Conservation (phyloP, 106 monocot species). For the Gastrodia elata region DNA sequence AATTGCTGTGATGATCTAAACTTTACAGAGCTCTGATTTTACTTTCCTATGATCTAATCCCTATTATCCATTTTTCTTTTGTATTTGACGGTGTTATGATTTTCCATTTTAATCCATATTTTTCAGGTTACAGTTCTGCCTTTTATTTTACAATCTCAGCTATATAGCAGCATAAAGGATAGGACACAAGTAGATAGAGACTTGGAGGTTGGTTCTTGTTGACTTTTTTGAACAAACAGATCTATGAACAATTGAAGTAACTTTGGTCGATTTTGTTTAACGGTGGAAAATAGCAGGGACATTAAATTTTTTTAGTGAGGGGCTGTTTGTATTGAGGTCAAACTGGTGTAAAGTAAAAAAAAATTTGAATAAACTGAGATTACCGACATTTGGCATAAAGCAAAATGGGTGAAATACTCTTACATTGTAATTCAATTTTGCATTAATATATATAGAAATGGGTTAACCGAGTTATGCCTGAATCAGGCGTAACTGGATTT, state of each 20-base stretch:
- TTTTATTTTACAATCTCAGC: slow-evolving; percentile 68
- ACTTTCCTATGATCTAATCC: no score
- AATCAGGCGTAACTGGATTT: no score
- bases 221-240: not conserved
- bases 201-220: slow-evolving; percentile 48
- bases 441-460: no score
- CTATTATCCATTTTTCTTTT: not conserved
- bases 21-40: no score
- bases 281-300: not conserved
- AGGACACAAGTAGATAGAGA: slow-evolving; percentile 94
- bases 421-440: no score
- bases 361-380: no score
- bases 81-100: not conserved
- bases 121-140: slow-evolving; percentile 53
- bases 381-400: no score
- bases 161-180: slow-evolving; percentile 78
- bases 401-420: no score
- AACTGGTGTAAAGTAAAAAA: not conserved
- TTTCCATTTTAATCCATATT: not conserved
- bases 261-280: not conserved
- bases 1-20: no score
- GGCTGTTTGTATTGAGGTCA: not conserved
- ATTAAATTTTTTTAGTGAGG: not conserved
- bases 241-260: not conserved
- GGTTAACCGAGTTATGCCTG: no score